Evolutionary conservation across 768 basidiomycete species (phyloP), one percentile per base, ranked within the genome.

Genomic region (Mycena vulgaris): DNA sequence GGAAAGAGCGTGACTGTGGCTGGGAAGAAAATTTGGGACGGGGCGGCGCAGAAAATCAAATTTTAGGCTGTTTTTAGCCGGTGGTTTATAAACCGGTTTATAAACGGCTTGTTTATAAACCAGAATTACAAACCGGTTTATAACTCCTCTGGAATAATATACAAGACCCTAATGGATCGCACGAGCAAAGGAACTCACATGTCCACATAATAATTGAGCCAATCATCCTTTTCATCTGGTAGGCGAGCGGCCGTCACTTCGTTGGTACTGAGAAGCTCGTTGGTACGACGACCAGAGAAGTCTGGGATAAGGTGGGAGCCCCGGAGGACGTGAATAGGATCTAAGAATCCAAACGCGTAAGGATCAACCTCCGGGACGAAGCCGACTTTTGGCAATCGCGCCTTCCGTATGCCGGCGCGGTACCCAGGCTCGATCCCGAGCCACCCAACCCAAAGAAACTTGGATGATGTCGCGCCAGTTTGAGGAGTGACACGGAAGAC

Each of bases 311-410:
- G 64, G 56, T 86, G 83, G 0, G 68, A 68, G 0, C 71, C 80
- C 0, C 80, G 70, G 10, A 86, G 71, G 8, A 86, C 78, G 0
- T 71, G 68, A 0, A 58, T 55, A 0, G 85, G 85, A 62, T 86
- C 77, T 0, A 87, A 17, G 39, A 87, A 87, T 1, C 83, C 78
- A 60, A 85, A 87, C 0, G 79, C 76, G 1, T 75, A 70, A 0
- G 57, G 37, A 25, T 79, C 76, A 1, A 37, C n/a, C 1, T 77
- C 67, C 8, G 60, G n/a, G 8, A 75, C 61, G 0, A 83, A 85
- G 1, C 73, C 71, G n/a, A 85, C 55, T 0, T 75, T 69, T 23
- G 77, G 80, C 1, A 83, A 74, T 1, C 72, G 72, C 2, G 74
- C 59, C 0, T 53, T 45, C 0, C 60, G 30, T 58, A 75, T 78